Percentiles rank a stretch among this genome's conserved stretches.
Evolutionary conservation across 2,329 filamentous ascomycete species (phyloP).

Genomic region (Pyrenophora tritici-repentis): DNA sequence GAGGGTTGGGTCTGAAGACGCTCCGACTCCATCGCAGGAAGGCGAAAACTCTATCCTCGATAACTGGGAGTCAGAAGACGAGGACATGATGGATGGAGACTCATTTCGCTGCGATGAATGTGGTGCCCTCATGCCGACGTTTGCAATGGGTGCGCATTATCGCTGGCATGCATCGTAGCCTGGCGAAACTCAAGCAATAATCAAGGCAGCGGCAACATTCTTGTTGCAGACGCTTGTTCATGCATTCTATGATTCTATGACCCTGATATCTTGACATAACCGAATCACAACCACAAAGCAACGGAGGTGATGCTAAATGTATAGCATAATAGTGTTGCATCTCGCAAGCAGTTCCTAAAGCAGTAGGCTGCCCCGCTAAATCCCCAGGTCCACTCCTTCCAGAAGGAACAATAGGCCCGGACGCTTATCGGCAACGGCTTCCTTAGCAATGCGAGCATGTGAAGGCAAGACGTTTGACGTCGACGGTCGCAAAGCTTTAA

Average conservation of each 20-base stretch:
- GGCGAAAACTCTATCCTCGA: constrained; percentile 20
- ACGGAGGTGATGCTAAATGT: too few relatives aligned
- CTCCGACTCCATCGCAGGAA: constrained; percentile 34
- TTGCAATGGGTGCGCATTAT: constrained; percentile 63
- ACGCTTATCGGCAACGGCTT: constrained; percentile 3
- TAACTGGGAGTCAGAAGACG: constrained; percentile 40
- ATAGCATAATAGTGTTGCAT: not conserved
- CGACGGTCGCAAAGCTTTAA: constrained; percentile 8
- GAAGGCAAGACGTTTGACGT: constrained; percentile 8
- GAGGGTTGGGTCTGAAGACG: constrained; percentile 40
- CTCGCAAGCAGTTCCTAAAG: not conserved
- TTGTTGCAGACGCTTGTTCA: not conserved
- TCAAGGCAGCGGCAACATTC: too few relatives aligned
- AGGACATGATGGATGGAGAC: constrained; percentile 36
- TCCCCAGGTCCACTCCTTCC: constrained; percentile 2
- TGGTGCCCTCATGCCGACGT: constrained; percentile 59
- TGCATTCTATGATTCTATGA: not conserved
- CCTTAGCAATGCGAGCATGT: constrained; percentile 9
- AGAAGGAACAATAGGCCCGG: constrained; percentile 3
- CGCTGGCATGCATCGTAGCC: constrained; percentile 54
- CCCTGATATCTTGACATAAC: too few relatives aligned
- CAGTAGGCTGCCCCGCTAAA: not conserved
- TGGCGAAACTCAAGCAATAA: not conserved
- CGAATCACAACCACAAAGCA: too few relatives aligned
- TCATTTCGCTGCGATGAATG: constrained; percentile 56